A percentile compares a stretch with the other conserved stretches of the same genome.
Evolutionary conservation across 352 stramenopile species (phyloP).

Genomic region (Blastocystis sp.): DNA sequence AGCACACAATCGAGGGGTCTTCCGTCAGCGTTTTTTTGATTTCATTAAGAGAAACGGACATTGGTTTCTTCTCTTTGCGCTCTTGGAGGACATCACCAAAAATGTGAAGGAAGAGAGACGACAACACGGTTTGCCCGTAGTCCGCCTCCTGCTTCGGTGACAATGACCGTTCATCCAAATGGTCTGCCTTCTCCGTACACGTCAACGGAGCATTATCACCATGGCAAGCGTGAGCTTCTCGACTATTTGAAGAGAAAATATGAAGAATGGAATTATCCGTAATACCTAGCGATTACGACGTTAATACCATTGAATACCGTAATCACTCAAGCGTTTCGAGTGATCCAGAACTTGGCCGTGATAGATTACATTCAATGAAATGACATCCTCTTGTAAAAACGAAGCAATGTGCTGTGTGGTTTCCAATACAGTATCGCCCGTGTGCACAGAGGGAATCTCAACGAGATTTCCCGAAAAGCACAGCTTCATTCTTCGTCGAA

Average conservation of each 20-base stretch:
- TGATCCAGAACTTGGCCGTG: neutral
- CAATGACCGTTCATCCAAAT: too few relatives aligned
- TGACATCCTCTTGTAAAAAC: neutral
- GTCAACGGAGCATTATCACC: too few relatives aligned
- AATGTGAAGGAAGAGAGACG: slow-evolving; percentile 26
- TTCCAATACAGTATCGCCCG: neutral
- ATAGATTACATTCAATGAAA: neutral
- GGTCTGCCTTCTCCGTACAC: too few relatives aligned
- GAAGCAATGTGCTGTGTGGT: neutral
- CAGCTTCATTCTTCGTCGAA: neutral
- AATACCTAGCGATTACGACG: neutral
- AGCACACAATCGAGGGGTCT: neutral
- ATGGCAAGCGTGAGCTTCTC: too few relatives aligned
- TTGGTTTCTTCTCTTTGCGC: neutral
- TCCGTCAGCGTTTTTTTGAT: neutral
- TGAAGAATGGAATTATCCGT: slow-evolving; percentile 15
- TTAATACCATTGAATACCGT: neutral
- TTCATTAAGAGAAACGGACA: neutral
- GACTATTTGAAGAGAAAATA: neutral
- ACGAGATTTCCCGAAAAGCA: slow-evolving; percentile 12
- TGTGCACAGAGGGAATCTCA: neutral
- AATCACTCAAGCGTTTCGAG: neutral
- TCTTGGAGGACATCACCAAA: slow-evolving; percentile 24
- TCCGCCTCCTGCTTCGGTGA: neutral
- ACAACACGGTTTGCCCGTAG: slow-evolving; percentile 6